Conservation (phyloP, 106 monocot genomes). For the Amphibolis antarctica region DNA sequence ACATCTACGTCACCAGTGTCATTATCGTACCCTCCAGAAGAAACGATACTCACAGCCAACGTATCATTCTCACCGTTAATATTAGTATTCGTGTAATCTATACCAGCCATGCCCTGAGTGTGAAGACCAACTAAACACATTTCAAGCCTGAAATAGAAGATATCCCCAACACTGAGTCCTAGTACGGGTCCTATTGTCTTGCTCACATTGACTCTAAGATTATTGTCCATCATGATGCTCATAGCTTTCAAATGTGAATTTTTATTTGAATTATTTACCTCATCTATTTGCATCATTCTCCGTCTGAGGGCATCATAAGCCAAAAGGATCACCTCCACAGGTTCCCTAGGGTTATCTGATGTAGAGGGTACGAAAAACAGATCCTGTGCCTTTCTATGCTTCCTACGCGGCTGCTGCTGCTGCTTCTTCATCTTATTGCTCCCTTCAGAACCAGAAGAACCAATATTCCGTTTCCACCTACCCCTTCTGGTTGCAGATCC, state of each 20-base stretch:
- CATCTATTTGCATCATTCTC: conserved; percentile 56
- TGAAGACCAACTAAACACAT: conserved; percentile 68
- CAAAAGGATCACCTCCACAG: conserved; percentile 47
- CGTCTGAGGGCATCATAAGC: conserved; percentile 67
- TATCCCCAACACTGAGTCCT: conserved; percentile 63
- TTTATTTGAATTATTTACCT: conserved; percentile 20
- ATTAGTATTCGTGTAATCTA: conserved; percentile 47
- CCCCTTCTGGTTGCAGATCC: conserved; percentile 19
- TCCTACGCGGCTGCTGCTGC: conserved; percentile 7
- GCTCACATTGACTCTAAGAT: conserved; percentile 35
- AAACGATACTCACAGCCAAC: conserved; percentile 59
- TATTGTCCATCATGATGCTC: conserved; percentile 34
- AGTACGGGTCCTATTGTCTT: conserved; percentile 55
- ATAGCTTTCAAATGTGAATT: conserved; percentile 47
- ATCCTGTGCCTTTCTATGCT: conserved; percentile 11
- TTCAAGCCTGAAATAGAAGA: conserved; percentile 75
- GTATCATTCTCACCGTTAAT: conserved; percentile 31
- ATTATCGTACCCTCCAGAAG: conserved; percentile 73
- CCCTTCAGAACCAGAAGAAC: conserved; percentile 9
- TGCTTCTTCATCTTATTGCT: conserved; percentile 9
- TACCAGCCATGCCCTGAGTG: conserved; percentile 51
- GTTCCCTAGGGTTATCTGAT: conserved; percentile 29
- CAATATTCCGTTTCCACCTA: conserved; percentile 7
- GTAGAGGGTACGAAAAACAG: conserved; percentile 22
- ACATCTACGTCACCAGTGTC: conserved; percentile 35